phyloP scores from a whole-genome alignment of 2,329 filamentous ascomycete genomes.

The Fusarium oxysporum region DNA sequence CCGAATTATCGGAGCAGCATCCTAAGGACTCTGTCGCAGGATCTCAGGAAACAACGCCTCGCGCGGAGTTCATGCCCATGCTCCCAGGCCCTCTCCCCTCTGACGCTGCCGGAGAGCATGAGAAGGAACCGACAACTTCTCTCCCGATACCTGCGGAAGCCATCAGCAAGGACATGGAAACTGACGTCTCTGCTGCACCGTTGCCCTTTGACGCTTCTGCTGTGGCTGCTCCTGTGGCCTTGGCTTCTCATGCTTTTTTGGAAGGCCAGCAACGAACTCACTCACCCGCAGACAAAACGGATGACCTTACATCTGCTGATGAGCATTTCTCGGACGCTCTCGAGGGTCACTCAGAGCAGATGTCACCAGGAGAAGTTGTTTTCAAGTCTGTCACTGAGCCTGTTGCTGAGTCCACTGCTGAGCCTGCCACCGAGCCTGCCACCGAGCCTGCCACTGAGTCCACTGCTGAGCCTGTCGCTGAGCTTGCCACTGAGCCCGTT shows the following conservation, averaged over 20 bases:
- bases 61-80: slow-evolving; percentile 60
- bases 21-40: slow-evolving; percentile 62
- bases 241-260: slow-evolving; percentile 43
- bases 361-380: slow-evolving; percentile 16
- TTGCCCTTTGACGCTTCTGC: slow-evolving; percentile 48
- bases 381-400: neutral
- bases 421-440: neutral
- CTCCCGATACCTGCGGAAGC: slow-evolving; percentile 56
- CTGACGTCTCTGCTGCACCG: slow-evolving; percentile 56
- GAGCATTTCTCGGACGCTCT: slow-evolving; percentile 53
- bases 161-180: slow-evolving; percentile 57
- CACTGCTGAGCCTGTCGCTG: neutral
- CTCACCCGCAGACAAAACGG: slow-evolving; percentile 38
- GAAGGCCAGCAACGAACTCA: slow-evolving; percentile 30
- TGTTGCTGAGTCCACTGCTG: neutral
- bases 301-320: slow-evolving; percentile 51
- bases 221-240: slow-evolving; percentile 34
- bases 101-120: slow-evolving; percentile 1
- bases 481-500: neutral
- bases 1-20: slow-evolving; percentile 47
- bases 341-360: slow-evolving; percentile 43
- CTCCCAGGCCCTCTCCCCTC: slow-evolving; percentile 34
- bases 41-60: slow-evolving; percentile 77
- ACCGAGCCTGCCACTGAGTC: neutral
- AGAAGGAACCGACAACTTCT: slow-evolving; percentile 39